Evolutionary conservation across 192 early-diverging fungal species (phyloP).

Genomic region (Entomortierella lignicola): DNA sequence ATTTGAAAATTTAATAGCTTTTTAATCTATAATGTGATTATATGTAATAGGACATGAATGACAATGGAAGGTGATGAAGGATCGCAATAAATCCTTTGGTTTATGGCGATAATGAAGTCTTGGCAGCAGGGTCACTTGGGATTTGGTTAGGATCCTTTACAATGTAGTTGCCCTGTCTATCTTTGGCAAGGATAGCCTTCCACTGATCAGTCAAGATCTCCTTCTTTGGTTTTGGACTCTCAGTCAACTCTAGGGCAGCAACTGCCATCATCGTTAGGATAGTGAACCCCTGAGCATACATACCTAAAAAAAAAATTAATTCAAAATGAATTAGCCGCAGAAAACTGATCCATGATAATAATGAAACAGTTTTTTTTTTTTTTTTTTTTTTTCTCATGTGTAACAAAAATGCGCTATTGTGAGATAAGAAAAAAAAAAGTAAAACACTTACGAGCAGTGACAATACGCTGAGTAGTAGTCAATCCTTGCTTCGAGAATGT

Average conservation of each 20-base stretch:
- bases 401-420: not conserved
- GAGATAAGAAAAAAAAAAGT: not conserved
- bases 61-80: no score
- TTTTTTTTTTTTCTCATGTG: not conserved
- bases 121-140: not conserved
- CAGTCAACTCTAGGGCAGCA: slow-evolving; percentile 45
- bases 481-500: slow-evolving; percentile 48
- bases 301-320: slow-evolving; percentile 12
- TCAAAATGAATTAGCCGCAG: no score
- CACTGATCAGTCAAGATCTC: slow-evolving; percentile 41
- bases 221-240: slow-evolving; percentile 20
- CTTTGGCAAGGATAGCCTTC: slow-evolving; percentile 53
- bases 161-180: slow-evolving; percentile 43
- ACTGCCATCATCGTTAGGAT: slow-evolving; percentile 49
- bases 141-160: slow-evolving; percentile 27
- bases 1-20: no score
- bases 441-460: slow-evolving; percentile 38
- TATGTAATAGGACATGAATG: no score
- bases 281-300: slow-evolving; percentile 53
- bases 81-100: no score
- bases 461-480: slow-evolving; percentile 51
- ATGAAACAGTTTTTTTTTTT: no score
- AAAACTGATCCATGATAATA: no score
- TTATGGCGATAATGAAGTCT: slow-evolving; percentile 6
- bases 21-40: no score